Conservation (phyloP, 2,329 filamentous ascomycete genomes). For the Fusarium bactridioides region DNA sequence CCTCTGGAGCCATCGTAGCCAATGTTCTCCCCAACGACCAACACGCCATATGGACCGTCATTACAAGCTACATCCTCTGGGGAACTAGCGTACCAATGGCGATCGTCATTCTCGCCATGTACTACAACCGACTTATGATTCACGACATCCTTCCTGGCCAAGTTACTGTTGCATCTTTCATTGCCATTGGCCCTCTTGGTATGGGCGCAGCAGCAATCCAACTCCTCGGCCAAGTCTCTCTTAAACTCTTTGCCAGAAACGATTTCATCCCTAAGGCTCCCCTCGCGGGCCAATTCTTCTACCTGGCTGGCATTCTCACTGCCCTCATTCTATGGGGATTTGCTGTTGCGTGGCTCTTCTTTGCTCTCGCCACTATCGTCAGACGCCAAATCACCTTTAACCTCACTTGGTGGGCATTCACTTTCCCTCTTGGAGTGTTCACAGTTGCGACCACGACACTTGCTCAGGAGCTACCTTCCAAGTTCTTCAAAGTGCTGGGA, state of each 20-base stretch:
- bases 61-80: slow-evolving; percentile 68
- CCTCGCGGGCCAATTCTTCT: slow-evolving; percentile 61
- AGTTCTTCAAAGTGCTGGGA: slow-evolving; percentile 45
- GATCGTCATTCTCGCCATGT: slow-evolving; percentile 65
- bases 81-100: slow-evolving; percentile 61
- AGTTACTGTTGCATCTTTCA: slow-evolving; percentile 67
- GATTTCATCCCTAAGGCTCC: slow-evolving; percentile 50
- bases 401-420: slow-evolving; percentile 51
- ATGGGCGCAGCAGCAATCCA: slow-evolving; percentile 65
- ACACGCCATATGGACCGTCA: slow-evolving; percentile 63
- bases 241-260: slow-evolving; percentile 43
- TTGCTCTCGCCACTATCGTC: slow-evolving; percentile 43
- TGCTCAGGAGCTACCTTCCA: slow-evolving; percentile 43
- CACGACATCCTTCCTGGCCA: slow-evolving; percentile 67
- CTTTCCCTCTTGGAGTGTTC: slow-evolving; percentile 49
- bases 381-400: slow-evolving; percentile 47
- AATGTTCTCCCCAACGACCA: slow-evolving; percentile 58
- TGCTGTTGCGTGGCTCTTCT: slow-evolving; percentile 46
- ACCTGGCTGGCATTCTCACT: slow-evolving; percentile 57
- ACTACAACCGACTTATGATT: slow-evolving; percentile 67
- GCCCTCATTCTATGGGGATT: slow-evolving; percentile 48
- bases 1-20: slow-evolving; percentile 64
- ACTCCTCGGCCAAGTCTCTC: slow-evolving; percentile 52
- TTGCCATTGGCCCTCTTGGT: slow-evolving; percentile 69
- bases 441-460: slow-evolving; percentile 43